These are phyloP conservation scores for Anacardium occidentale DNA, from an alignment of 345 rosid genomes.

Conservation along the genomic window DNA sequence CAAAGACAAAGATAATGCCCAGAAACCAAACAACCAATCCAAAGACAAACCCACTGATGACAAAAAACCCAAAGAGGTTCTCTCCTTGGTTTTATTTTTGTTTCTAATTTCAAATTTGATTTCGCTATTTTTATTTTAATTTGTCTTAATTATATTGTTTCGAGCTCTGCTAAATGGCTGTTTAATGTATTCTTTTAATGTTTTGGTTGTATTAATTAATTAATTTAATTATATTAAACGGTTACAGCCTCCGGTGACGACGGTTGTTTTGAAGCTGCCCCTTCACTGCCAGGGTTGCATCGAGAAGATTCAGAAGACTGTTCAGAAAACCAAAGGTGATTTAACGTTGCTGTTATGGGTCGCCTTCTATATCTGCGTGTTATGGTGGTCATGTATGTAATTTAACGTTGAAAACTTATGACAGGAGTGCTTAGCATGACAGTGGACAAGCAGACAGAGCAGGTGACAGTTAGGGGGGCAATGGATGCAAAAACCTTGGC, in stretches of 20 bases:
- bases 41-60: slow-evolving; percentile 33
- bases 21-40: slow-evolving; percentile 19
- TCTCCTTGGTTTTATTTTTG: not conserved
- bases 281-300: slow-evolving; percentile 78
- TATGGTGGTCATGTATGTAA: not conserved
- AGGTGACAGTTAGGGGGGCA: slow-evolving; percentile 65
- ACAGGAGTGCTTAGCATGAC: slow-evolving; percentile 54
- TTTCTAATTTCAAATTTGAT: not conserved
- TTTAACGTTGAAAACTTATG: not conserved
- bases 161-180: too few relatives aligned
- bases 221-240: not conserved
- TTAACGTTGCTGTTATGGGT: not conserved
- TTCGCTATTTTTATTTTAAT: not conserved
- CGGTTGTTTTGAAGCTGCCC: slow-evolving; percentile 59
- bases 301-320: slow-evolving; percentile 51
- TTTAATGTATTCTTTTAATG: not conserved
- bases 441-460: slow-evolving; percentile 58
- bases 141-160: not conserved
- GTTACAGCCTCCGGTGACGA: slow-evolving; percentile 52
- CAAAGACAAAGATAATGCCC: slow-evolving; percentile 21
- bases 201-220: not conserved
- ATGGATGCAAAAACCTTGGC: slow-evolving; percentile 64
- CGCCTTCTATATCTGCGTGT: not conserved
- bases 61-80: slow-evolving; percentile 59
- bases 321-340: slow-evolving; percentile 58